Evolutionary conservation across 371 early-diverging fungal genomes (phyloP), one percentile per base, ranked within the genome.

Genomic region (Thermomucor indicae-seudaticae): DNA sequence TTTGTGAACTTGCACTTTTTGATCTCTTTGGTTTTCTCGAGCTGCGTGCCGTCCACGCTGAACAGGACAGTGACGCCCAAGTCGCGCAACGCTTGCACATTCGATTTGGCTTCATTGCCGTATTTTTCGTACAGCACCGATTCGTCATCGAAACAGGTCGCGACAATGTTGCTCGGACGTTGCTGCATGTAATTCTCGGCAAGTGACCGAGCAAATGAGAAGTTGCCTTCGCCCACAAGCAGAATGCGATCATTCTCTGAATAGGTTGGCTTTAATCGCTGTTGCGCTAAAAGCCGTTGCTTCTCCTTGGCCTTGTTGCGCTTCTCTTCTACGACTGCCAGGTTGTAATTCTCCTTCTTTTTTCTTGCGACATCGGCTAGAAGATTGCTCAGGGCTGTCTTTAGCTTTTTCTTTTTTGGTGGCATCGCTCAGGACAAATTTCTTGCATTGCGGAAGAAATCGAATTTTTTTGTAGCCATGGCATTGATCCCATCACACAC

Each of bases 151-250:
- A 73, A 85, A 11, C 85, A 76, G 0, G 96, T 96, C 0, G 95
- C 95, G 4, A 72, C 62, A 5, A 92, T 70, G 19, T 66, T 67
- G 19, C 20, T 73, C 62, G 11, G 75, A 82, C 47, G 40, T n/a
- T 70, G 67, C 27, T 67, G 67, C 28, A 57, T 56, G 62, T 43
- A 81, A 49, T 76, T 60, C 14, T 78, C 71, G 1, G 79, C 82
- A 10, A 94, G 43, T 7, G 85, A 74, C 31, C 68, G 69, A 4
- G 95, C 85, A 69, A 93, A 95, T 22, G 89, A 89, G 53, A 95
- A 94, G 62, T 95, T 95, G 43, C 92, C 93, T 58, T 89, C 90
- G 37, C 90, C 89, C 3, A 91, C 53, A 1, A 88, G 59, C 22
- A 90, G 56, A 10, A 90, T 81, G 2, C 57, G 62, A 56, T 89